Conservation (phyloP, 805 yeast species). For the Ogataea glucozyma region DNA sequence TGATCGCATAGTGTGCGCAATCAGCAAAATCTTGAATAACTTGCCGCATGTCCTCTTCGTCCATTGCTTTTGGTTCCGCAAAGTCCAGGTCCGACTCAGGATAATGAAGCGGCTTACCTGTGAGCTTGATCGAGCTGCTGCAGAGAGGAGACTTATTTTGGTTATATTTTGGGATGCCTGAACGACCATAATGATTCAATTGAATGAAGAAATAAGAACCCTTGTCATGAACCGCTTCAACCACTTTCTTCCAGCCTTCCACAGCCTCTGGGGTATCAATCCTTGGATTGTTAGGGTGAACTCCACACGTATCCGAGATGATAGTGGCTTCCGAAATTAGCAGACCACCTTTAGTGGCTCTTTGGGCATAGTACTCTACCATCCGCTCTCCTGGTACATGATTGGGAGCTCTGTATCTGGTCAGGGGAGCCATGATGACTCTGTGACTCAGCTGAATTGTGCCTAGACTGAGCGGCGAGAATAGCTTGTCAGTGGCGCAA, state of each 20-base stretch:
- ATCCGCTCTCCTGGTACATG: constrained; percentile 34
- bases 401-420: constrained; percentile 42
- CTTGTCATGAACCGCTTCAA: constrained; percentile 47
- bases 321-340: constrained; percentile 38
- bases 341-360: constrained; percentile 37
- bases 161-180: constrained; percentile 25
- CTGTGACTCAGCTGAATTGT: constrained; percentile 38
- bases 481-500: constrained; percentile 18
- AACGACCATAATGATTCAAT: constrained; percentile 49
- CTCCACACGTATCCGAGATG: constrained; percentile 30
- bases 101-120: constrained; percentile 12
- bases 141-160: constrained; percentile 15
- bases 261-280: constrained; percentile 30
- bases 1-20: constrained; percentile 35
- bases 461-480: constrained; percentile 43
- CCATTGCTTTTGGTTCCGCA: constrained; percentile 27
- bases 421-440: constrained; percentile 48
- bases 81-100: constrained; percentile 12
- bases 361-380: constrained; percentile 34
- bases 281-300: constrained; percentile 22
- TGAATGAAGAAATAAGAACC: constrained; percentile 42
- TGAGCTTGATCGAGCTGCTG: constrained; percentile 12
- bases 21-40: constrained; percentile 31
- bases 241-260: constrained; percentile 41
- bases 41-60: constrained; percentile 39